phyloP scores from a whole-genome alignment of 257 asterid genomes.

The Catharanthus roseus region DNA sequence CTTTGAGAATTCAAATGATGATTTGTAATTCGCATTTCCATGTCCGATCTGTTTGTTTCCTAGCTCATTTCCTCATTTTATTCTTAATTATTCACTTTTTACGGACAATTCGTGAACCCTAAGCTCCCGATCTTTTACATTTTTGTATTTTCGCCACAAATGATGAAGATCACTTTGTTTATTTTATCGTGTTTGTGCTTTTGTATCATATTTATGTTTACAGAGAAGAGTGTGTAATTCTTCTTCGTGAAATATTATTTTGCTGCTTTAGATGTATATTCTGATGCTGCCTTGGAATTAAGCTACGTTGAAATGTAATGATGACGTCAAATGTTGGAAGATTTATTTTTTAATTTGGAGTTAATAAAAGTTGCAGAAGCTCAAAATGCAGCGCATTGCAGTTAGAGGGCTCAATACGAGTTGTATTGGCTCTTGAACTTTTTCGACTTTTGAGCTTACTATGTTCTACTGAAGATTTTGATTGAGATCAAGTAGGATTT shows the following conservation, averaged over 20 bases:
- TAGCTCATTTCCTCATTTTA: conserved; percentile 21
- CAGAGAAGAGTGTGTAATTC: background rate
- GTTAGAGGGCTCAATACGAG: background rate
- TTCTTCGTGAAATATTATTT: background rate
- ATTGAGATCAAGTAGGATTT: background rate
- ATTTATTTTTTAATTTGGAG: background rate
- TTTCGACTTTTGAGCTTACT: too few species aligned
- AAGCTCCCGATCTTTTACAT: conserved; percentile 16
- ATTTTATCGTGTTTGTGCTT: too few species aligned
- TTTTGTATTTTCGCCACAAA: background rate
- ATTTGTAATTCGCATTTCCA: conserved; percentile 4
- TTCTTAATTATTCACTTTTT: background rate
- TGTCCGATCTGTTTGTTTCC: conserved; percentile 26
- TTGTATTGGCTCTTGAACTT: background rate
- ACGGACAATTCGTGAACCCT: background rate
- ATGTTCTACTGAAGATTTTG: background rate
- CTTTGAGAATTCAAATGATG: conserved; percentile 9
- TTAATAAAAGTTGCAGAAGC: background rate
- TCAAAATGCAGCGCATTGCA: background rate
- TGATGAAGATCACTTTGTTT: background rate
- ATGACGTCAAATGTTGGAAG: background rate
- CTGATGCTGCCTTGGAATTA: background rate
- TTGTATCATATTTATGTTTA: background rate
- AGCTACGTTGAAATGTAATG: background rate
- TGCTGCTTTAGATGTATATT: conserved; percentile 1